Evolutionary conservation across 768 basidiomycete genomes (phyloP).

Genomic region (Phanerochaete carnosa): DNA sequence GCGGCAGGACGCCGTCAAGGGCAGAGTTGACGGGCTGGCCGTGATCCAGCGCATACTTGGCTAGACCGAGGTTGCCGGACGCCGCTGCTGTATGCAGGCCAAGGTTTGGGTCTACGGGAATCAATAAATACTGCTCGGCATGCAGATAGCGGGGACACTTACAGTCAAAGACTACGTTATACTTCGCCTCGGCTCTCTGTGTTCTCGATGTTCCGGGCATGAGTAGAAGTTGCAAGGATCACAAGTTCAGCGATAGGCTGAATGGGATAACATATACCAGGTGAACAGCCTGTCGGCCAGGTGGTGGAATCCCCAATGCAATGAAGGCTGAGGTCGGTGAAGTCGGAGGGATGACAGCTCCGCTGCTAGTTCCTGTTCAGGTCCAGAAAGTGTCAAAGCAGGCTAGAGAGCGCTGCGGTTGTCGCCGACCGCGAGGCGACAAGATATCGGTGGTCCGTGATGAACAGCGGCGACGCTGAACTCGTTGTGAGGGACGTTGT

Average conservation of each 20-base stretch:
- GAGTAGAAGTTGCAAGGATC: not conserved
- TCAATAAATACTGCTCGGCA: not conserved
- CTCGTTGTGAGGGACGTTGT: not conserved
- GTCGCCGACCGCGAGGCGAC: not conserved
- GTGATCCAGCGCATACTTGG: slow-evolving; percentile 87
- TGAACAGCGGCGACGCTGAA: not conserved
- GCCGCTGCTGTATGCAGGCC: slow-evolving; percentile 76
- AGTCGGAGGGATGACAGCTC: slow-evolving; percentile 1
- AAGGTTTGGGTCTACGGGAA: slow-evolving; percentile 60
- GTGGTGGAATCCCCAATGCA: not conserved
- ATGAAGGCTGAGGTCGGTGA: not conserved
- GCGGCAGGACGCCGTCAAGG: slow-evolving; percentile 92
- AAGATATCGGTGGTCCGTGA: too few species aligned
- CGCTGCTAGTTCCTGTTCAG: slow-evolving; percentile 3
- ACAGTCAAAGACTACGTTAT: slow-evolving; percentile 55
- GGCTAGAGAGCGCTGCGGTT: not conserved
- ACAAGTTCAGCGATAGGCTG: not conserved
- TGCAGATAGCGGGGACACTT: slow-evolving; percentile 14
- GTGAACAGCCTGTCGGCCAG: not conserved
- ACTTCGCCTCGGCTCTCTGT: slow-evolving; percentile 43
- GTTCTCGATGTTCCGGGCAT: slow-evolving; percentile 37
- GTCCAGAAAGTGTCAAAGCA: not conserved
- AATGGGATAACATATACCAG: not conserved
- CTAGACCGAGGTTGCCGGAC: slow-evolving; percentile 88
- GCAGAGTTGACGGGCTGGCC: slow-evolving; percentile 97